phyloP scores from a whole-genome alignment of 371 early-diverging fungal genomes.

The Circinella umbellata region DNA sequence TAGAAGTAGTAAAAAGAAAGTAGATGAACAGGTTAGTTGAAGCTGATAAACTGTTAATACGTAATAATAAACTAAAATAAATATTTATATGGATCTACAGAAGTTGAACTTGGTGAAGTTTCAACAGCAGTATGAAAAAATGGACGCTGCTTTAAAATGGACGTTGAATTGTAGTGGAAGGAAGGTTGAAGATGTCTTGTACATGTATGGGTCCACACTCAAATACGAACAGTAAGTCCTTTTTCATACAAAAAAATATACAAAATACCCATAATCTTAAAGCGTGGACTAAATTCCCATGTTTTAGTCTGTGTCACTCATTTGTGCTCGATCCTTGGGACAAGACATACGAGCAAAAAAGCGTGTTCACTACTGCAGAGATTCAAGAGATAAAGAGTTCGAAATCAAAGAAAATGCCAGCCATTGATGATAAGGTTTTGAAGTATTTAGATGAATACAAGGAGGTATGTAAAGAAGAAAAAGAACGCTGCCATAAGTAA shows the following conservation, averaged over 20 bases:
- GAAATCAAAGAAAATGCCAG: neutral
- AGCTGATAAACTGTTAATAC: too few relatives aligned
- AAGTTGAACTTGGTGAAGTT: neutral
- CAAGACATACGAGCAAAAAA: conserved; percentile 1
- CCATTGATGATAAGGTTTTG: neutral
- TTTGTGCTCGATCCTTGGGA: conserved; percentile 6
- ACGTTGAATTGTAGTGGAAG: conserved; percentile 7
- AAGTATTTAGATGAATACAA: neutral
- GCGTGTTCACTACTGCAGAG: neutral
- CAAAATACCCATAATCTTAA: neutral
- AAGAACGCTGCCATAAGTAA: too few relatives aligned
- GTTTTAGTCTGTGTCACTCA: neutral
- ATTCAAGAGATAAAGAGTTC: neutral
- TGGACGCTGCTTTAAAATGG: neutral
- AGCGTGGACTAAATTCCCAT: neutral
- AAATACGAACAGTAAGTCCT: conserved; percentile 3
- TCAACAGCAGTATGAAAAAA: conserved; percentile 2
- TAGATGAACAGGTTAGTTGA: too few relatives aligned
- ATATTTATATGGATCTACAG: too few relatives aligned
- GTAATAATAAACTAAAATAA: too few relatives aligned
- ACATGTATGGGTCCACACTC: neutral
- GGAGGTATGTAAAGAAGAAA: too few relatives aligned
- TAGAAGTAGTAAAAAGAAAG: too few relatives aligned
- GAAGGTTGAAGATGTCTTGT: conserved; percentile 1
- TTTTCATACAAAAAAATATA: neutral